Percentiles rank a stretch among this genome's conserved stretches.
Conservation (phyloP, 2,329 filamentous ascomycete species). For the Tolypocladium paradoxum region DNA sequence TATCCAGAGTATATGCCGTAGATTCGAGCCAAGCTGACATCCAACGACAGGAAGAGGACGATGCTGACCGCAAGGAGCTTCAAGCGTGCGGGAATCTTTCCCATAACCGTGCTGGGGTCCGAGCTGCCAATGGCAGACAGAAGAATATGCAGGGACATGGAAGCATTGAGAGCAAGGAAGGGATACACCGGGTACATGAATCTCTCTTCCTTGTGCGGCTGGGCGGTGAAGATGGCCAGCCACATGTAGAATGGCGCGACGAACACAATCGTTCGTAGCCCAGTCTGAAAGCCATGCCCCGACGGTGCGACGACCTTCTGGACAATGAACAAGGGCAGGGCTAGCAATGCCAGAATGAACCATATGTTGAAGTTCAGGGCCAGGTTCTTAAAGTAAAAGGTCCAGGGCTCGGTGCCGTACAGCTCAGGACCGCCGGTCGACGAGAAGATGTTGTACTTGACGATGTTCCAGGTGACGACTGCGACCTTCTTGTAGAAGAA, state of each 20-base stretch:
- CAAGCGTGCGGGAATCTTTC: constrained; percentile 63
- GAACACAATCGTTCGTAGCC: constrained; percentile 67
- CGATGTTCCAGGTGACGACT: constrained; percentile 81
- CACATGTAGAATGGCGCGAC: constrained; percentile 86
- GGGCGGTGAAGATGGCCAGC: constrained; percentile 80
- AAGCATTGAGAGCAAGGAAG: constrained; percentile 78
- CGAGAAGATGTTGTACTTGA: constrained; percentile 90
- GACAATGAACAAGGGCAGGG: constrained; percentile 63
- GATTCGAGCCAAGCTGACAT: constrained; percentile 59
- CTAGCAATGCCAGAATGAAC: constrained; percentile 69
- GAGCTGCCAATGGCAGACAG: constrained; percentile 63
- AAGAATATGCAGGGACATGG: constrained; percentile 71
- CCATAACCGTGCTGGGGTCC: constrained; percentile 54
- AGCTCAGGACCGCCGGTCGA: constrained; percentile 75
- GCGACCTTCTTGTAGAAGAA: constrained; percentile 76
- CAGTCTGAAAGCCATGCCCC: constrained; percentile 53
- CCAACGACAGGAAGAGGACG: constrained; percentile 52
- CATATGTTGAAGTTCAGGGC: constrained; percentile 92
- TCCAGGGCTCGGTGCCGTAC: constrained; percentile 93
- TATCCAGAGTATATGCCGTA: constrained; percentile 74
- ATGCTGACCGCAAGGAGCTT: constrained; percentile 55
- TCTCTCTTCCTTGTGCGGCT: constrained; percentile 94
- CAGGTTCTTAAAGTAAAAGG: constrained; percentile 89
- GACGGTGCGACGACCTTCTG: constrained; percentile 58
- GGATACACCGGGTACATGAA: constrained; percentile 99